Evolutionary conservation across 345 rosid genomes (phyloP).

Genomic region (Lumnitzera littorea): DNA sequence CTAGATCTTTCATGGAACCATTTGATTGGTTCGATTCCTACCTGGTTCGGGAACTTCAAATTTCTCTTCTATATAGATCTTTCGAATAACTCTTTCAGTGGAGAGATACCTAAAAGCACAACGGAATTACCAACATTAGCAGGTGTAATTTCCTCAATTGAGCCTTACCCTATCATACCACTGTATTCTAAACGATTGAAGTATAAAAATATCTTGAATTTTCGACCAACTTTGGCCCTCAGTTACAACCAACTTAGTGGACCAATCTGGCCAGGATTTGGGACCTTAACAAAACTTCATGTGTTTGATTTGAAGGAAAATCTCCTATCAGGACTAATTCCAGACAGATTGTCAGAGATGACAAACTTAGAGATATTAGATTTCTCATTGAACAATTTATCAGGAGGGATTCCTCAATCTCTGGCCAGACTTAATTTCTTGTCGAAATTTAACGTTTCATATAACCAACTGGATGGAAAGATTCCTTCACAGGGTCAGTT

Average conservation of each 20-base stretch:
- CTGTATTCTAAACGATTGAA: not conserved
- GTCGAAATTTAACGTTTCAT: slow-evolving; percentile 14
- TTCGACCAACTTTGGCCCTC: slow-evolving; percentile 15
- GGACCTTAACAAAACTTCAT: slow-evolving; percentile 20
- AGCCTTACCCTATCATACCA: not conserved
- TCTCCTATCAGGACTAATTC: slow-evolving; percentile 13
- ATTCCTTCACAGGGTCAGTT: slow-evolving; percentile 23
- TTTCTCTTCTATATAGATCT: slow-evolving; percentile 23
- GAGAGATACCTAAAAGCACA: slow-evolving; percentile 20
- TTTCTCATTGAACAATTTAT: slow-evolving; percentile 13
- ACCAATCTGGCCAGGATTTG: slow-evolving; percentile 14
- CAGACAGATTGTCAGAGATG: slow-evolving; percentile 12
- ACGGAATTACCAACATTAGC: slow-evolving; percentile 9
- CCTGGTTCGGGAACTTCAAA: slow-evolving; percentile 10
- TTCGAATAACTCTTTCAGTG: slow-evolving; percentile 24
- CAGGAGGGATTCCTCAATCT: slow-evolving; percentile 21
- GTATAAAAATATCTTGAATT: slow-evolving; percentile 13
- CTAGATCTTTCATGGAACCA: slow-evolving; percentile 18
- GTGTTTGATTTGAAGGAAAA: slow-evolving; percentile 4
- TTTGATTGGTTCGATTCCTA: slow-evolving; percentile 11
- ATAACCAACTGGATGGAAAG: slow-evolving; percentile 20
- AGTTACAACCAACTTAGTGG: slow-evolving; percentile 17
- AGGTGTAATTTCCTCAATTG: not conserved
- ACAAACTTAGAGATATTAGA: slow-evolving; percentile 12
- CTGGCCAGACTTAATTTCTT: slow-evolving; percentile 16